Percentiles rank a stretch among this genome's conserved stretches.
Conservation (phyloP, 257 asterid genomes). For the Solanum habrochaites region DNA sequence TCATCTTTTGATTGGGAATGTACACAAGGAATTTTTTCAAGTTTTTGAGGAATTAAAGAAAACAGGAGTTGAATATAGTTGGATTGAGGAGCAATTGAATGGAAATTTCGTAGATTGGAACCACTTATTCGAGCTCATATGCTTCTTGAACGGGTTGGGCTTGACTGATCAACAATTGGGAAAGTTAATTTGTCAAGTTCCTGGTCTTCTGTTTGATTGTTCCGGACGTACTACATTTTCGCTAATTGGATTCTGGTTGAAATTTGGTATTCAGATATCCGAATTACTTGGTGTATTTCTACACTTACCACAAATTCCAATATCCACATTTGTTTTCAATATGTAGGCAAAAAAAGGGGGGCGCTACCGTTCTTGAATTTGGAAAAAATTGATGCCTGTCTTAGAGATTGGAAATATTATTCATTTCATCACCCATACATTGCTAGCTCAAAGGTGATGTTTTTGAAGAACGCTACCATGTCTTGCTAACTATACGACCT, state of each 20-base stretch:
- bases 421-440: constrained; percentile 14
- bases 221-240: constrained; percentile 35
- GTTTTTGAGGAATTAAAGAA: constrained; percentile 31
- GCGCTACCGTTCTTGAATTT: constrained; percentile 43
- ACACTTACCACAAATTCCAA: constrained; percentile 32
- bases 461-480: constrained; percentile 31
- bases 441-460: constrained; percentile 54
- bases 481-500: constrained; percentile 16
- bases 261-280: constrained; percentile 21
- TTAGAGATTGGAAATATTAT: constrained; percentile 32
- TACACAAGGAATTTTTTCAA: constrained; percentile 15
- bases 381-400: constrained; percentile 40
- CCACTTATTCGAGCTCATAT: constrained; percentile 26
- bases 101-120: constrained; percentile 40
- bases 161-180: constrained; percentile 29
- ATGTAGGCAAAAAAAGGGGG: constrained; percentile 18
- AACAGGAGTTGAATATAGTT: constrained; percentile 21
- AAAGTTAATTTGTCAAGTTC: constrained; percentile 19
- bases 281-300: constrained; percentile 23
- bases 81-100: constrained; percentile 34
- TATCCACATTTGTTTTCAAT: constrained; percentile 24
- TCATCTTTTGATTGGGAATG: constrained; percentile 29
- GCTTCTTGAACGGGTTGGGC: constrained; percentile 26
- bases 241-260: constrained; percentile 36
- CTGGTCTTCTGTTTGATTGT: constrained; percentile 34